Evolutionary conservation across 140 eudicot genomes (phyloP), one percentile per base, ranked within the genome.

Genomic region (Bidens hawaiensis): DNA sequence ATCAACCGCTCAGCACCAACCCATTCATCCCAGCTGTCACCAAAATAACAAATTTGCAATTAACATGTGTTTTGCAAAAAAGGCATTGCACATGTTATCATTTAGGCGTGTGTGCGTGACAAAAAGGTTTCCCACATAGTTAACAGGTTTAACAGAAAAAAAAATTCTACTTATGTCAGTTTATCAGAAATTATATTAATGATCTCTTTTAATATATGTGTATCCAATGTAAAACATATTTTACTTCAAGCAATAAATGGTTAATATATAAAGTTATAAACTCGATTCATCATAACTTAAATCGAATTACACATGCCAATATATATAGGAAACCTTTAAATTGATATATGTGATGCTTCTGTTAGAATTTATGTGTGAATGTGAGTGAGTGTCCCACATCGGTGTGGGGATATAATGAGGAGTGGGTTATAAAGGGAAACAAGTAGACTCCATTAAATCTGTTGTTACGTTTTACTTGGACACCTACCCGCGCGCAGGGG

Each of bases 21-120:
- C 97, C 97, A 90, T 82, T 90, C 97, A 90, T 90, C 97, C 97
- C 96, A 90, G 67, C 97, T 90, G 85, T 77, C 77, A 61, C 76
- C 75, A 77, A 59, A 7, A 81, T 69, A 77, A 78, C 58, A 45
- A 40, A 46, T 54, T 38, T 51, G 72, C 15, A 76, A 49, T 69
- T 45, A 71, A 59, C 33, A 22, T 50, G 61, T 68, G 26, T 63
- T 27, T 55, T 27, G 23, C 24, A 28, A 5, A 50, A 50, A 10
- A 30, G 31, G 19, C 14, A 45, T 45, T 45, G 10, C 51, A 16
- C 26, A 18, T 4, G 14, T 19, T 47, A 47, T 47, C 54, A 47
- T 26, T 47, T 47, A 17, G 26, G 54, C 26, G n/a, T n/a, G n/a
- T n/a, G n/a, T n/a, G n/a, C n/a, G 24, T 47, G 54, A 47, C 54